These are phyloP conservation scores for Suhomyces kilbournensis DNA, from an alignment of 805 yeast species.

Conservation along the genomic window DNA sequence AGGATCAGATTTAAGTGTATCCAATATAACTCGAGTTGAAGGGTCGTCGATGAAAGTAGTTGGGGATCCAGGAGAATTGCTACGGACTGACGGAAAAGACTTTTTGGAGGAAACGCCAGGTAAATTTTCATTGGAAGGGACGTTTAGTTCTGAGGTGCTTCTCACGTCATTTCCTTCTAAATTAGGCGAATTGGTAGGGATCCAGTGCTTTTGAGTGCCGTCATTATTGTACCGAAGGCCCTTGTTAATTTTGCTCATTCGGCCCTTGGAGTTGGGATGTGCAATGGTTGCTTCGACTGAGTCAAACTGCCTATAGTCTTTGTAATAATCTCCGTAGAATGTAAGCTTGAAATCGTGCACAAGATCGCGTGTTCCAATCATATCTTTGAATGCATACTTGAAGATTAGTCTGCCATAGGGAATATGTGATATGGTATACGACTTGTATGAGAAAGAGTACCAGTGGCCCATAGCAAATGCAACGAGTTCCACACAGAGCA, in stretches of 20 bases:
- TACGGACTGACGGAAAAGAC: background rate
- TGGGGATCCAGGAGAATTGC: constrained; percentile 18
- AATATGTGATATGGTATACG: constrained; percentile 57
- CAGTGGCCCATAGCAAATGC: constrained; percentile 89
- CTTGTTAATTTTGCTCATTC: constrained; percentile 68
- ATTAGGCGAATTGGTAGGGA: constrained; percentile 25
- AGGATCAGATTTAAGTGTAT: constrained; percentile 7
- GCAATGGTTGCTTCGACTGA: constrained; percentile 68
- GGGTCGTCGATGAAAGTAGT: constrained; percentile 9
- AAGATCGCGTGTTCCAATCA: constrained; percentile 74
- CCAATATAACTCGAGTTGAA: constrained; percentile 1
- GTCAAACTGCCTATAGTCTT: constrained; percentile 77
- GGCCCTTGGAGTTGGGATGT: constrained; percentile 62
- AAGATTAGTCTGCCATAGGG: constrained; percentile 69
- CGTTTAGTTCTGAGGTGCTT: constrained; percentile 27
- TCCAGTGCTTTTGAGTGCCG: constrained; percentile 84
- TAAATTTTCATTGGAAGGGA: constrained; percentile 11
- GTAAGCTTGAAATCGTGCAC: constrained; percentile 74
- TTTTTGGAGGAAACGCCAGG: constrained; percentile 15
- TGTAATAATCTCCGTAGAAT: constrained; percentile 64
- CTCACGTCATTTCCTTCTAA: constrained; percentile 11
- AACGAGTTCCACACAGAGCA: constrained; percentile 79
- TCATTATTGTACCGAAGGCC: constrained; percentile 80
- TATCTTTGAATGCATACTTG: constrained; percentile 67
- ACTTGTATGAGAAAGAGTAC: constrained; percentile 75